A percentile compares a stretch with the other conserved stretches of the same genome.
Evolutionary conservation across 441 rosid genomes (phyloP).

Genomic region (Gossypium armourianum): DNA sequence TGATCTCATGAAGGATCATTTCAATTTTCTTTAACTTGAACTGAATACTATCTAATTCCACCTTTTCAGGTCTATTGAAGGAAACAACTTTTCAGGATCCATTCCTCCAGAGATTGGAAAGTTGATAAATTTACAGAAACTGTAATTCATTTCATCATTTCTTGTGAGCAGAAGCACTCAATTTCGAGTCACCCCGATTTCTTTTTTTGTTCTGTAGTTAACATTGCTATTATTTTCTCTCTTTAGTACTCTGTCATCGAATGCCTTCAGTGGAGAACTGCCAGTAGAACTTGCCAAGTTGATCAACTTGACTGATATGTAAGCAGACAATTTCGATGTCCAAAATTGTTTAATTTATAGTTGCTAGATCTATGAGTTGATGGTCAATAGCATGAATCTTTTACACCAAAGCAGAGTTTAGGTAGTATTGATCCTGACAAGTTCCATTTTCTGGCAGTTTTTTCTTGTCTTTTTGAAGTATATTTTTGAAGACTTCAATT

Average conservation of each 20-base stretch:
- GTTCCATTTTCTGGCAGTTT: neutral
- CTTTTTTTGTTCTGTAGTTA: constrained; percentile 1
- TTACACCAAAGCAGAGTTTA: neutral
- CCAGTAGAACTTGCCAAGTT: constrained; percentile 40
- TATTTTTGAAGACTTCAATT: neutral
- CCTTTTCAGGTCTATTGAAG: constrained; percentile 68
- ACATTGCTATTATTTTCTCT: constrained; percentile 4
- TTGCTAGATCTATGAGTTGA: neutral
- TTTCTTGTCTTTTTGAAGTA: neutral
- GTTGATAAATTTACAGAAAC: constrained; percentile 44
- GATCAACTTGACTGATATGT: constrained; percentile 64
- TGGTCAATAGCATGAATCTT: neutral
- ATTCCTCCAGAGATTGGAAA: constrained; percentile 63
- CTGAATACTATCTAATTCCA: constrained; percentile 17
- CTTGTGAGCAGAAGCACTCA: constrained; percentile 2
- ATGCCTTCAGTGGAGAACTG: constrained; percentile 55
- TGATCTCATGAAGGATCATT: neutral
- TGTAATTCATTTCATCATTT: constrained; percentile 34
- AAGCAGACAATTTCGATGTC: constrained; percentile 18
- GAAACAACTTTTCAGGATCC: constrained; percentile 55
- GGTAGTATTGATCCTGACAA: neutral
- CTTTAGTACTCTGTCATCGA: constrained; percentile 52
- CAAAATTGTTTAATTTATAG: neutral
- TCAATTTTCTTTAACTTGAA: neutral
- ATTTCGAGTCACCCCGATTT: neutral